Evolutionary conservation across 73 alveolate species (phyloP).

Genomic region (Paramecium octaurelia): DNA sequence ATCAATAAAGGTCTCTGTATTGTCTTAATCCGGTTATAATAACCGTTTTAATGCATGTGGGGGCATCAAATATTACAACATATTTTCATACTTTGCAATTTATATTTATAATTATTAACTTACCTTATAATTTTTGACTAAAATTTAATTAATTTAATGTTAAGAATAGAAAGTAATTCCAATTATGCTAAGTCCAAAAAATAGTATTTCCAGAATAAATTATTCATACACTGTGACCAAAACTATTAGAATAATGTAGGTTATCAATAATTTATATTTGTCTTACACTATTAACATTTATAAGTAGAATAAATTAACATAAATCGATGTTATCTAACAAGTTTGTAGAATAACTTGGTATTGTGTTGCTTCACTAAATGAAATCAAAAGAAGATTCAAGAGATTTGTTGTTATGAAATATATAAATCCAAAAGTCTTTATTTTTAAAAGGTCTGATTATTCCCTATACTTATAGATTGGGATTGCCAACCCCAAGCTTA

Average conservation of each 20-base stretch:
- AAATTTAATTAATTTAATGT: background rate
- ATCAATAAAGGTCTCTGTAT: background rate
- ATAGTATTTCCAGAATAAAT: background rate
- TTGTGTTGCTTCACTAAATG: background rate
- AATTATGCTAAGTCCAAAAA: background rate
- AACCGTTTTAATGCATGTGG: slow-evolving; percentile 22
- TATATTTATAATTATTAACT: background rate
- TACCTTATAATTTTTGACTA: background rate
- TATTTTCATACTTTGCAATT: background rate
- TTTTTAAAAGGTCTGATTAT: background rate
- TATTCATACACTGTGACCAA: background rate
- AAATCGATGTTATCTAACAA: background rate
- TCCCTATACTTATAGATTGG: background rate
- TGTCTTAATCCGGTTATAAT: background rate
- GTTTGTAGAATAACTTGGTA: background rate
- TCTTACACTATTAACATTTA: background rate
- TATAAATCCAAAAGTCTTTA: background rate
- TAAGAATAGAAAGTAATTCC: background rate
- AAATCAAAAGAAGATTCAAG: background rate
- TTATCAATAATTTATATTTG: background rate
- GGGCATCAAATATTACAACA: slow-evolving; percentile 2
- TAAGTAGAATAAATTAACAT: background rate
- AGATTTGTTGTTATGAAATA: background rate
- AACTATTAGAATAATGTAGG: background rate
- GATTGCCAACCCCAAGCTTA: background rate